phyloP scores from a whole-genome alignment of 2,329 filamentous ascomycete species.

The Sporothrix humicola region DNA sequence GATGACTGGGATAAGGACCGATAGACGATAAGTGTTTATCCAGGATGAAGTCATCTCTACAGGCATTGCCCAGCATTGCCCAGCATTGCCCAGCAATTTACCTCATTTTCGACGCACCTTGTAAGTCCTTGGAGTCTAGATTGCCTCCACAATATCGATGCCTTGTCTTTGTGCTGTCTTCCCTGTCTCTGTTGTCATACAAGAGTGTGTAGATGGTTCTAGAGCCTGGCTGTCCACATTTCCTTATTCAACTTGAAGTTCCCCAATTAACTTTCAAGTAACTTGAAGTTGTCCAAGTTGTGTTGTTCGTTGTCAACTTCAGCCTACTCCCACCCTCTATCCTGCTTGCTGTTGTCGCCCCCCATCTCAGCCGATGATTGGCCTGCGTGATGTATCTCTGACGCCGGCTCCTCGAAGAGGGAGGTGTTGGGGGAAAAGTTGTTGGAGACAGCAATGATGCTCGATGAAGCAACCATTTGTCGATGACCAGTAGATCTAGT shows the following conservation, averaged over 20 bases:
- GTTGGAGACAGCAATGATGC: not conserved
- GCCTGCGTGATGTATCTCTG: slow-evolving; percentile 15
- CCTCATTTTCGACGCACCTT: not conserved
- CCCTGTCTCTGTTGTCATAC: slow-evolving; percentile 2
- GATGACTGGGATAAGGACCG: too few relatives aligned
- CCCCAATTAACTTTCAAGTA: too few relatives aligned
- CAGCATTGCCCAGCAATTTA: not conserved
- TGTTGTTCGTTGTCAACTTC: not conserved
- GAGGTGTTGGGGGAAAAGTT: not conserved
- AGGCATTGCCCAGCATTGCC: too few relatives aligned
- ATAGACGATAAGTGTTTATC: too few relatives aligned
- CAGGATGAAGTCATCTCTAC: not conserved
- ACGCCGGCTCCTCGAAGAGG: slow-evolving; percentile 3
- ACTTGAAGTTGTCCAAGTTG: not conserved
- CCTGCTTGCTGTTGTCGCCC: slow-evolving; percentile 1
- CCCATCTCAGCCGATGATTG: not conserved
- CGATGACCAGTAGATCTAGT: not conserved
- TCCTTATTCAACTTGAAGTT: not conserved
- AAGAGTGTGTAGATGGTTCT: slow-evolving; percentile 2
- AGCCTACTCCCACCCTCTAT: not conserved
- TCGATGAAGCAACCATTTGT: not conserved
- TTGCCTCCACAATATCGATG: not conserved
- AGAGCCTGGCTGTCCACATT: not conserved
- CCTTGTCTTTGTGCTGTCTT: not conserved
- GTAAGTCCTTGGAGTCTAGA: not conserved